Evolutionary conservation across 129 eudicot species (phyloP).

Genomic region (Flaveria ramosissima): DNA sequence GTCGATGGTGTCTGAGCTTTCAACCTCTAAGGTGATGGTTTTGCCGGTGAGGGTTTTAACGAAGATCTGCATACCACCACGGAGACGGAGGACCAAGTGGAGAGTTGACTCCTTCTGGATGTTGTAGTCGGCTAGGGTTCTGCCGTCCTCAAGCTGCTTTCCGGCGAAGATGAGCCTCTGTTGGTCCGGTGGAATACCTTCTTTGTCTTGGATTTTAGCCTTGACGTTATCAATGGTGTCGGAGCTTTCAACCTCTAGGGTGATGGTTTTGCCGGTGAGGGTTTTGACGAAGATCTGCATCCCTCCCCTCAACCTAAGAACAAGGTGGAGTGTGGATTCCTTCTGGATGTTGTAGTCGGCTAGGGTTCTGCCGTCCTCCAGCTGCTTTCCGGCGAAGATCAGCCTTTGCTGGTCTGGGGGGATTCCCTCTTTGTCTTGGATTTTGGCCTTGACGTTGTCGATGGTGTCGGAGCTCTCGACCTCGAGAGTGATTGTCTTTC

Average conservation of each 20-base stretch:
- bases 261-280: not conserved
- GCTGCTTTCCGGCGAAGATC: too few species aligned
- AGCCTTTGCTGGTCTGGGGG: too few species aligned
- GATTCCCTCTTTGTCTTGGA: too few species aligned
- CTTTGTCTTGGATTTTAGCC: not conserved
- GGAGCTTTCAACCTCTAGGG: not conserved
- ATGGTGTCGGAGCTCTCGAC: too few species aligned
- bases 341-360: too few species aligned
- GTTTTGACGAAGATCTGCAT: constrained; percentile 8
- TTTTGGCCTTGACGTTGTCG: too few species aligned
- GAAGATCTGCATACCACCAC: constrained; percentile 32
- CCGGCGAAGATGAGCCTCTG: constrained; percentile 10
- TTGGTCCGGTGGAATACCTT: constrained; percentile 6
- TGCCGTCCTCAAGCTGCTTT: constrained; percentile 1
- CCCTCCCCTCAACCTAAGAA: too few species aligned
- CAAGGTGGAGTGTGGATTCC: too few species aligned
- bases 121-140: not conserved
- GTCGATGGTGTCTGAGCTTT: constrained; percentile 40
- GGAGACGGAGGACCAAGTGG: not conserved
- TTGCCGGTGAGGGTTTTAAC: constrained; percentile 47
- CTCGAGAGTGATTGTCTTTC: not conserved
- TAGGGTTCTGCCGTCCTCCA: too few species aligned
- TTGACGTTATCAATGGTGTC: not conserved
- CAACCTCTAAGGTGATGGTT: constrained; percentile 39
- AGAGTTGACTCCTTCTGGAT: constrained; percentile 7